phyloP scores from a whole-genome alignment of 805 yeast genomes.

The Myxozyma vanderwaltii region DNA sequence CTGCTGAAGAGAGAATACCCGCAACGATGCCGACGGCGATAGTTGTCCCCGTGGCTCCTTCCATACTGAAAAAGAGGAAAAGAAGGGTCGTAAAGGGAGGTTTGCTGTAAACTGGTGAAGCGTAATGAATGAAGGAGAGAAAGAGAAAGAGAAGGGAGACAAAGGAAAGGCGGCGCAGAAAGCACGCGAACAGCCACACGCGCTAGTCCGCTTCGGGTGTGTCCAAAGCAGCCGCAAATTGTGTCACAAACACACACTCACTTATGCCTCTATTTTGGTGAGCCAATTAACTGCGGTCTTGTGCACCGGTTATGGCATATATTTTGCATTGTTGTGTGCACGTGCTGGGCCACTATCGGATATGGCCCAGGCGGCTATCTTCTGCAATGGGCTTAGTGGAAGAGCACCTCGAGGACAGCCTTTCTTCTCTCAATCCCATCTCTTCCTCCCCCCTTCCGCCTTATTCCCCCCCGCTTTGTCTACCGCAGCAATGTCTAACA shows the following conservation, averaged over 20 bases:
- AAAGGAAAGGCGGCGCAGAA: not conserved
- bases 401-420: not conserved
- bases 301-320: not conserved
- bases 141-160: not conserved
- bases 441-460: not conserved
- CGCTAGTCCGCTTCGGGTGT: constrained; percentile 4
- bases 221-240: constrained; percentile 2
- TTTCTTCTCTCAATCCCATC: not conserved
- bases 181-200: not conserved
- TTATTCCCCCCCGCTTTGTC: not conserved
- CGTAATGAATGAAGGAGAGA: too few species aligned
- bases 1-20: constrained; percentile 69
- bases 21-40: constrained; percentile 42
- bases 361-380: constrained; percentile 22
- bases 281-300: not conserved
- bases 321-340: not conserved
- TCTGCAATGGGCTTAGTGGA: constrained; percentile 11
- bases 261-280: not conserved
- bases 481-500: constrained; percentile 29
- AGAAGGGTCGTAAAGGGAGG: not conserved
- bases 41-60: constrained; percentile 33
- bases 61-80: constrained; percentile 13
- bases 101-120: too few species aligned
- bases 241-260: not conserved
- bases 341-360: constrained; percentile 8